Conservation (phyloP, 2,329 filamentous ascomycete species). For the Arthrobotrys sphaeroides region DNA sequence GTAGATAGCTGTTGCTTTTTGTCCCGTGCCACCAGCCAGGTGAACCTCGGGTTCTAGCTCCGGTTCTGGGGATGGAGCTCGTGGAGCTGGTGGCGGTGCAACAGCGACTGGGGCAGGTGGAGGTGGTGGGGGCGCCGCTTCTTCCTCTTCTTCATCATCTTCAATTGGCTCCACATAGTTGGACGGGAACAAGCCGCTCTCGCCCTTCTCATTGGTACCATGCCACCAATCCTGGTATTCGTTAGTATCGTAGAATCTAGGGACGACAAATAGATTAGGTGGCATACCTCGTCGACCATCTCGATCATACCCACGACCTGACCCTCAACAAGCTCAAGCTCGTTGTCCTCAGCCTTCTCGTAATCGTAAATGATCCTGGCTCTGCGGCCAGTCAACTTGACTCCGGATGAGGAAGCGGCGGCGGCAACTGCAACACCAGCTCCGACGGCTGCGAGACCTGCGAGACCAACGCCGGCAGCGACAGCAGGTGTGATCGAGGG, state of each 20-base stretch:
- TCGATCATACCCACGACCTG: conserved; percentile 91
- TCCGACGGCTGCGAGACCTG: conserved; percentile 63
- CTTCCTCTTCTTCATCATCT: conserved; percentile 60
- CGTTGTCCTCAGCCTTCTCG: conserved; percentile 96
- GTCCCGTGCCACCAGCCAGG: conserved; percentile 62
- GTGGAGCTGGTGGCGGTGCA: conserved; percentile 22
- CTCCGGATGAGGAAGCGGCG: conserved; percentile 61
- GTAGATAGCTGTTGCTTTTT: conserved; percentile 84
- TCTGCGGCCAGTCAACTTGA: conserved; percentile 66
- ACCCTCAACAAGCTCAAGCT: conserved; percentile 88
- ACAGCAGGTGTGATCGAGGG: conserved; percentile 67
- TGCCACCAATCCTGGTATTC: conserved; percentile 84
- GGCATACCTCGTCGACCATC: conserved; percentile 79
- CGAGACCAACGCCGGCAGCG: conserved; percentile 65
- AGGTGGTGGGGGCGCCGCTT: conserved; percentile 37
- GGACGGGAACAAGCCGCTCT: conserved; percentile 90
- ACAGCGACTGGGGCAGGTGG: not conserved
- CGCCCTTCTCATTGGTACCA: conserved; percentile 84
- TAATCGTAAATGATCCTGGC: conserved; percentile 93
- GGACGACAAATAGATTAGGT: not conserved
- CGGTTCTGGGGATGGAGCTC: conserved; percentile 49
- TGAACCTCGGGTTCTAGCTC: conserved; percentile 61
- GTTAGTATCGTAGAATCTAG: not conserved
- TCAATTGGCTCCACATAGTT: conserved; percentile 82
- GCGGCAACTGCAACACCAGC: conserved; percentile 36